Percentiles rank a stretch among this genome's conserved stretches.
These are phyloP conservation scores for Orbilia blumenaviensis DNA, from an alignment of 2,329 filamentous ascomycete genomes.

Conservation along the genomic window DNA sequence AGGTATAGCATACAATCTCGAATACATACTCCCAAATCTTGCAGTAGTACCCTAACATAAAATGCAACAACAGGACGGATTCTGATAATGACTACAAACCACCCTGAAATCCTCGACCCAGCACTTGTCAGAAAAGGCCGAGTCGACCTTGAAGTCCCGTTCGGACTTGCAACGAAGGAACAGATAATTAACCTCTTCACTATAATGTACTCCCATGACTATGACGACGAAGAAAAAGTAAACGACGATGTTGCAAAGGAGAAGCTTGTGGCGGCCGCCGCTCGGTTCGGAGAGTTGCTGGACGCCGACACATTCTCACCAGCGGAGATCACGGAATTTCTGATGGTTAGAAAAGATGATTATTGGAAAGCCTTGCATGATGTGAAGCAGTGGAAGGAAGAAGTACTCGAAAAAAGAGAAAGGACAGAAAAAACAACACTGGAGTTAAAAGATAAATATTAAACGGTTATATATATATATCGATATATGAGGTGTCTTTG, in stretches of 20 bases:
- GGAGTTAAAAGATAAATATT: neutral
- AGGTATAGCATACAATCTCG: conserved; percentile 62
- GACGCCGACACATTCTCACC: conserved; percentile 67
- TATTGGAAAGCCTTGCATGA: conserved; percentile 68
- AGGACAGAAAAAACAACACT: neutral
- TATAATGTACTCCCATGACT: conserved; percentile 55
- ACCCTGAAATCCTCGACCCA: conserved; percentile 70
- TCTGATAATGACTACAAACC: conserved; percentile 74
- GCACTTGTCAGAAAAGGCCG: conserved; percentile 72
- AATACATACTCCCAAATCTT: neutral
- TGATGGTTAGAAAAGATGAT: conserved; percentile 71
- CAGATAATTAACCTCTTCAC: conserved; percentile 55
- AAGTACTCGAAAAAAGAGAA: neutral
- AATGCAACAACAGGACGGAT: conserved; percentile 63
- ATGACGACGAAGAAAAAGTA: conserved; percentile 19
- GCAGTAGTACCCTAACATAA: neutral
- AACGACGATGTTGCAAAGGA: conserved; percentile 59
- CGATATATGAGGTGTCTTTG: too few relatives aligned
- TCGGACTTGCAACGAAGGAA: conserved; percentile 55
- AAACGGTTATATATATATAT: too few relatives aligned
- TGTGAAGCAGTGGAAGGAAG: conserved; percentile 64
- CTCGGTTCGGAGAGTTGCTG: conserved; percentile 67
- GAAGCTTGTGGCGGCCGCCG: conserved; percentile 64
- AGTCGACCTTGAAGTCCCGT: conserved; percentile 65
- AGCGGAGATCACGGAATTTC: conserved; percentile 72